phyloP scores from a whole-genome alignment of 257 asterid species.

The Salvia rosmarinus region DNA sequence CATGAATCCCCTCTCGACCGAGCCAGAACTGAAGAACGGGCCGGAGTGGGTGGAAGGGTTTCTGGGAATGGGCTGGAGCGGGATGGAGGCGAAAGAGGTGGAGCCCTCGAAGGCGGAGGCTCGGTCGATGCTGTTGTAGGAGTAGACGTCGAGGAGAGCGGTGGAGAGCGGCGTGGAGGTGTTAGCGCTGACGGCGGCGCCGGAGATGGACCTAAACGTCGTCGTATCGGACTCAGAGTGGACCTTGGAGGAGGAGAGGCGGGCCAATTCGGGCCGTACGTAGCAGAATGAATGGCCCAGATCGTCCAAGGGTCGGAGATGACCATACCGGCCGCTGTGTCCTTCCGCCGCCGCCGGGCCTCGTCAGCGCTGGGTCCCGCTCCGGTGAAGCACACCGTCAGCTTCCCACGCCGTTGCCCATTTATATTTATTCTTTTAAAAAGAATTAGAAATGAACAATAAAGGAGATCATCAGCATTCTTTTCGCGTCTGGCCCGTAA shows the following conservation, averaged over 20 bases:
- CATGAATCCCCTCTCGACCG: conserved; percentile 75
- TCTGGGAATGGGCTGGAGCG: conserved; percentile 84
- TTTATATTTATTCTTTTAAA: conserved; percentile 16
- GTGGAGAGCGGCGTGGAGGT: conserved; percentile 94
- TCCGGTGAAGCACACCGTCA: conserved; percentile 76
- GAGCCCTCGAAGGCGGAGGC: conserved; percentile 91
- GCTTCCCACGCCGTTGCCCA: conserved; percentile 96
- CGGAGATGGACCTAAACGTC: conserved; percentile 77
- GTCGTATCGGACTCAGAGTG: conserved; percentile 64
- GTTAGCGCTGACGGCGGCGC: conserved; percentile 94
- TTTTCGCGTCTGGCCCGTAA: conserved; percentile 22
- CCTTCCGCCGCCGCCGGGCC: conserved; percentile 55
- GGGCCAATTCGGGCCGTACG: conserved; percentile 67
- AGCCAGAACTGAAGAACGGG: conserved; percentile 57
- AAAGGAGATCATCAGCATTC: conserved; percentile 32
- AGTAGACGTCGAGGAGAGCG: conserved; percentile 58
- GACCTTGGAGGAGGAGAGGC: conserved; percentile 63
- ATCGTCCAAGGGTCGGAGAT: conserved; percentile 76
- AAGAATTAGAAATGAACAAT: neutral
- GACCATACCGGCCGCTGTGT: conserved; percentile 41
- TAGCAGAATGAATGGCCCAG: conserved; percentile 95
- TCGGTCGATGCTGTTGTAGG: conserved; percentile 62
- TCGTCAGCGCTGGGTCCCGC: conserved; percentile 48
- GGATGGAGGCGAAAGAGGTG: conserved; percentile 79
- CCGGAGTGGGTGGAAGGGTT: conserved; percentile 62